Base-by-base conservation (phyloP, 2,329 filamentous ascomycete species). In the Cordyceps pruinosa region DNA sequence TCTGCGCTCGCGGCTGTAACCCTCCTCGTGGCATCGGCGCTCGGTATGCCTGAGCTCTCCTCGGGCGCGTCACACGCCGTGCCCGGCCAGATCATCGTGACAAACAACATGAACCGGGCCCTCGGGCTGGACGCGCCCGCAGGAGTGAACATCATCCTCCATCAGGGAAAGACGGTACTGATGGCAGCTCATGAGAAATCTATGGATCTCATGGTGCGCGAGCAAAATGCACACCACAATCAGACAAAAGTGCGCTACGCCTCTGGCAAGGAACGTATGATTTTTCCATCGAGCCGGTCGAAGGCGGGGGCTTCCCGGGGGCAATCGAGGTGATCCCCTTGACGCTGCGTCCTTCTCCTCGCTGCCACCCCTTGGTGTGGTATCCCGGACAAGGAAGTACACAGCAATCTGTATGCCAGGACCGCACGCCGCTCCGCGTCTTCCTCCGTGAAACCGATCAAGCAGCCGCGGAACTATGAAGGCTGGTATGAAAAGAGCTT, bases 301-400 rank as follows among this genome's bases (percentile, higher is more conserved):
- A 41, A 39, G 34, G 48, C 25, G 34, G n/a, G 15, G 25, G 48
- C 21, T 51, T 51, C 25, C 48, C 48, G 17, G 34, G 35, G 28
- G 34, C 48, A 5, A 51, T 51, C 35, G 48, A 51, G 23, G 48
- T 30, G 21, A 34, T 51, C 15, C 48, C 48, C 23, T 51, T 51
- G 48, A n/a, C 48, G 13, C 34, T 35, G 3, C 48, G 48, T 41
- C 35, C 34, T 51, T 51, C 48, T 41, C 23, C 48, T 30, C 48
- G 15, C 23, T 51, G 48, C 23, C 48, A 51, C 23, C 48, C 48
- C 34, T 51, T 51, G 35, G 34, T 51, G 48, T 51, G 48, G 48
- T 51, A 51, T 51, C 48, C 48, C 23, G 48, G 48, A 51, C 48
- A 51, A 30, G 48, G 48, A 28, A 41, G 15, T 30, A 41, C 48